Conservation (phyloP, 2,329 filamentous ascomycete genomes). For the Ophiostoma pallidulum region DNA sequence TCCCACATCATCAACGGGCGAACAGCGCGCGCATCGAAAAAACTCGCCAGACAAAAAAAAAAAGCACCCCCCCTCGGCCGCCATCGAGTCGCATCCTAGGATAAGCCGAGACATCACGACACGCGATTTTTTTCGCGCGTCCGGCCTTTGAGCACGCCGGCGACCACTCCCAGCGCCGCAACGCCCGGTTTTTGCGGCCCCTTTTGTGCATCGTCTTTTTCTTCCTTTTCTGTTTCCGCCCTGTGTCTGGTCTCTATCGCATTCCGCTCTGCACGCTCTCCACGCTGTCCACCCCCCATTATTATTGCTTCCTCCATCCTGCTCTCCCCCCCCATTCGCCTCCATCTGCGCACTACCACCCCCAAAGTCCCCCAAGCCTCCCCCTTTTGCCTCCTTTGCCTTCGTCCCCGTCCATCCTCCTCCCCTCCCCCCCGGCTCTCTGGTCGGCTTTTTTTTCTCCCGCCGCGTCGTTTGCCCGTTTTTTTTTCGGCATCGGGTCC, state of each 20-base stretch:
- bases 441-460: not conserved
- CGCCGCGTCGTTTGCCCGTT: not conserved
- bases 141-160: constrained; percentile 29
- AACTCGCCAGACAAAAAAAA: constrained; percentile 53
- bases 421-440: not conserved
- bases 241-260: not conserved
- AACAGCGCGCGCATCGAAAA: constrained; percentile 49
- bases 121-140: constrained; percentile 44
- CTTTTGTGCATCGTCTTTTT: constrained; percentile 5
- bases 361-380: too few species aligned
- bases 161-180: constrained; percentile 28
- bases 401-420: not conserved
- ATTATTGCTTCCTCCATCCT: not conserved
- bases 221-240: not conserved
- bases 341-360: too few species aligned
- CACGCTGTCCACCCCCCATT: not conserved
- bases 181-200: not conserved
- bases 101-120: constrained; percentile 39
- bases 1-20: constrained; percentile 34
- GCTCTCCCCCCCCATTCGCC: not conserved
- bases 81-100: constrained; percentile 50
- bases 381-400: too few species aligned
- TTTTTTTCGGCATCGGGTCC: too few species aligned
- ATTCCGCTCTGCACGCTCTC: not conserved
- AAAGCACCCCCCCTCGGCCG: constrained; percentile 48